These are phyloP conservation scores for Sphaceloma murrayae DNA, from an alignment of 2,329 filamentous ascomycete species.

Conservation along the genomic window DNA sequence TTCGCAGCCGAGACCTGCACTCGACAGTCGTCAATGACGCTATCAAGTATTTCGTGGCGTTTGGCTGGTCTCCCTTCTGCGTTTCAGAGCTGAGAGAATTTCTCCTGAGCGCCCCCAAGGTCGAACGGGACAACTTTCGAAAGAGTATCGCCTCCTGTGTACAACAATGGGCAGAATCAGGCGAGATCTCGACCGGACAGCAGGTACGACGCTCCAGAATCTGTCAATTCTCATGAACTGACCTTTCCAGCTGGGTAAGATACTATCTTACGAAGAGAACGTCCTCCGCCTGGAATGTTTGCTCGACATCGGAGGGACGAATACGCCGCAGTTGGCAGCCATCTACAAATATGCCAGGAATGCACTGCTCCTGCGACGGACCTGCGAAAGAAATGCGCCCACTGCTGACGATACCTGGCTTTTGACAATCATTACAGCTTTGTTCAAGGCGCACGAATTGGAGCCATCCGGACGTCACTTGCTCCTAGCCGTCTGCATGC, in stretches of 20 bases:
- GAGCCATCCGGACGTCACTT: conserved; percentile 2
- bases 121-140: not conserved
- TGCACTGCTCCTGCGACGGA: not conserved
- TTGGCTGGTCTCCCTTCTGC: not conserved
- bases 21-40: not conserved
- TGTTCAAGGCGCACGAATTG: conserved; percentile 6
- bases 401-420: not conserved
- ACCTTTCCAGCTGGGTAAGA: not conserved
- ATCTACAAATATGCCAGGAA: not conserved
- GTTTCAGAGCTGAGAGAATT: not conserved
- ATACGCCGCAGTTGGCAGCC: not conserved
- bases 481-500: not conserved
- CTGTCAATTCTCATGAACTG: no score
- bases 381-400: not conserved
- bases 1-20: not conserved
- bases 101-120: not conserved
- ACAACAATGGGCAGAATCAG: no score
- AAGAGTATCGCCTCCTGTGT: no score
- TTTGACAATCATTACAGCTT: conserved; percentile 1
- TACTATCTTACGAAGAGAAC: not conserved
- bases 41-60: not conserved
- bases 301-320: not conserved
- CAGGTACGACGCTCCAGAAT: no score
- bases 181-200: no score
- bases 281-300: conserved; percentile 10